These are phyloP conservation scores for Vickermania ingenoplastis DNA, from an alignment of 208 protist species.

Conservation along the genomic window DNA sequence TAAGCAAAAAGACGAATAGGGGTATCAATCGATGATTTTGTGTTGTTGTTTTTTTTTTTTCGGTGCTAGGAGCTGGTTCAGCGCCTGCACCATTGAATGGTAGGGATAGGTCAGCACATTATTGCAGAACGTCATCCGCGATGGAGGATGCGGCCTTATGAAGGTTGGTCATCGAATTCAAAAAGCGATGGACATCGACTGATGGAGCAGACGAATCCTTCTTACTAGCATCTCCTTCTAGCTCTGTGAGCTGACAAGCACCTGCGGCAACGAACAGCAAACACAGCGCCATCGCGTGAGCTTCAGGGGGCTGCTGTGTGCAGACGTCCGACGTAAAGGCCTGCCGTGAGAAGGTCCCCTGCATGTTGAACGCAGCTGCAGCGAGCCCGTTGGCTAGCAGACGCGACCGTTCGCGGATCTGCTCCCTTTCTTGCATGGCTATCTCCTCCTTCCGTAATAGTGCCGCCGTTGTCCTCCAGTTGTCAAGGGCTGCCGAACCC, in stretches of 20 bases:
- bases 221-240: no score
- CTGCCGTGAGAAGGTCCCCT: constrained; percentile 15
- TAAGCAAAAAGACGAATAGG: no score
- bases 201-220: background rate
- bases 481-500: background rate
- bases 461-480: background rate
- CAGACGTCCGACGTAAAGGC: background rate
- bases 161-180: background rate
- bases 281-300: constrained; percentile 17
- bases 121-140: background rate
- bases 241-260: background rate
- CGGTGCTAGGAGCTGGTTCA: no score
- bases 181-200: background rate
- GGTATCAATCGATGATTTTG: no score
- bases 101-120: no score
- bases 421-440: background rate
- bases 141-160: background rate
- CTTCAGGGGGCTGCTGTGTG: constrained; percentile 9
- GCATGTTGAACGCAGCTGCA: constrained; percentile 20
- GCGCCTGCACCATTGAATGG: no score
- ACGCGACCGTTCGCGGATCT: constrained; percentile 9
- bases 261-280: constrained; percentile 13
- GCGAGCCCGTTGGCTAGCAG: constrained; percentile 14
- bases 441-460: background rate
- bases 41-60: no score